These are phyloP conservation scores for Lyophyllum atratum DNA, from an alignment of 768 basidiomycete genomes.

Conservation along the genomic window DNA sequence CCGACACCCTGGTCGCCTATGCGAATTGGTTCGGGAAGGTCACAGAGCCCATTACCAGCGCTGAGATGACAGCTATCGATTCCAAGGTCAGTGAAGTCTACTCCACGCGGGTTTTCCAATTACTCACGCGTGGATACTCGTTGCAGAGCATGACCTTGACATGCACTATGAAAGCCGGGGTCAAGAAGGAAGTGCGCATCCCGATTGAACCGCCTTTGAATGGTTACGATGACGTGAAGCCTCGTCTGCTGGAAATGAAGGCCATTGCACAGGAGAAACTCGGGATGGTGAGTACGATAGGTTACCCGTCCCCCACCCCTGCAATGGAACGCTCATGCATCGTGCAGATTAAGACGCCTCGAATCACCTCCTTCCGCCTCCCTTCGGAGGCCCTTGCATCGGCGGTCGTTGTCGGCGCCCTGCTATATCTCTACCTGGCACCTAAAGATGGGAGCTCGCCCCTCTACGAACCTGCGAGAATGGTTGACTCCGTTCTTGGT, in stretches of 20 bases:
- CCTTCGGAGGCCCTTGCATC: slow-evolving; percentile 32
- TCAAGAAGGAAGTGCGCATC: slow-evolving; percentile 52
- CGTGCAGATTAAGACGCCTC: slow-evolving; percentile 59
- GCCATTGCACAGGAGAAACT: slow-evolving; percentile 76
- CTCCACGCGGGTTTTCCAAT: not conserved
- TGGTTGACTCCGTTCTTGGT: slow-evolving; percentile 31
- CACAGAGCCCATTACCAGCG: slow-evolving; percentile 52
- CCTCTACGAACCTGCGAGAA: slow-evolving; percentile 33
- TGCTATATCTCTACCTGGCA: slow-evolving; percentile 34
- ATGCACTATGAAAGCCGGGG: slow-evolving; percentile 55
- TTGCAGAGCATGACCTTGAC: slow-evolving; percentile 63
- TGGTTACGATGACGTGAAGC: slow-evolving; percentile 83
- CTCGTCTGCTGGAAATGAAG: slow-evolving; percentile 79
- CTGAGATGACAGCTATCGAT: slow-evolving; percentile 72
- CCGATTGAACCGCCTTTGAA: slow-evolving; percentile 69
- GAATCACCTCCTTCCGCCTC: slow-evolving; percentile 56
- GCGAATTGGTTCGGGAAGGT: slow-evolving; percentile 77
- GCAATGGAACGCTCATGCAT: not conserved
- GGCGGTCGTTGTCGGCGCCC: slow-evolving; percentile 24
- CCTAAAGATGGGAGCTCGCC: slow-evolving; percentile 25
- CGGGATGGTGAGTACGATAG: slow-evolving; percentile 77
- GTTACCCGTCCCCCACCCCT: too few relatives aligned
- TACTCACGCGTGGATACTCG: not conserved
- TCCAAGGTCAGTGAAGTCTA: slow-evolving; percentile 47
- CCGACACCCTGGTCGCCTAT: slow-evolving; percentile 83